Evolutionary conservation across 1,284 basidiomycete species (phyloP).

Genomic region (Tilletia indica): DNA sequence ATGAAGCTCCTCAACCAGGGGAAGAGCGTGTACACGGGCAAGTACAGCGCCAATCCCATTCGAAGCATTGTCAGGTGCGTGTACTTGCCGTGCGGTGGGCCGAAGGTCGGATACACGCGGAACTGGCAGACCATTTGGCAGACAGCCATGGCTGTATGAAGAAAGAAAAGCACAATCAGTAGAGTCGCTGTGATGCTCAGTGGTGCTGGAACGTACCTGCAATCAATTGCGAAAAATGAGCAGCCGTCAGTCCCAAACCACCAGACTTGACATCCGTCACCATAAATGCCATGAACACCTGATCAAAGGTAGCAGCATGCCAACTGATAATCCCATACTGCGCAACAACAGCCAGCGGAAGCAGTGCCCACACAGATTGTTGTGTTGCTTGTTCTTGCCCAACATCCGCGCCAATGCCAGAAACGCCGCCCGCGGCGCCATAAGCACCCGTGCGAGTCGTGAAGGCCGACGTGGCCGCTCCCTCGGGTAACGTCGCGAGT

Average conservation of each 20-base stretch:
- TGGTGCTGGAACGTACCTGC: slow-evolving; percentile 26
- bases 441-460: slow-evolving; percentile 19
- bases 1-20: slow-evolving; percentile 59
- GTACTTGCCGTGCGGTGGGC: slow-evolving; percentile 40
- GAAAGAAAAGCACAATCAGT: too few species aligned
- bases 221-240: slow-evolving; percentile 55
- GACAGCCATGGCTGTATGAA: slow-evolving; percentile 29
- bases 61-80: slow-evolving; percentile 54
- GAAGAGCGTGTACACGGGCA: slow-evolving; percentile 45
- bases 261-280: slow-evolving; percentile 52
- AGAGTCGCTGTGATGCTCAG: too few species aligned
- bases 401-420: slow-evolving; percentile 1
- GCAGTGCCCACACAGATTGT: slow-evolving; percentile 35
- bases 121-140: slow-evolving; percentile 45
- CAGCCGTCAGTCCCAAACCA: slow-evolving; percentile 52
- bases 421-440: not conserved
- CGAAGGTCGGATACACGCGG: slow-evolving; percentile 73
- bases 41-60: slow-evolving; percentile 37
- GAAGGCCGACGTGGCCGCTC: slow-evolving; percentile 21
- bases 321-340: slow-evolving; percentile 53
- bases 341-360: slow-evolving; percentile 51
- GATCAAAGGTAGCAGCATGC: slow-evolving; percentile 55
- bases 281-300: slow-evolving; percentile 56
- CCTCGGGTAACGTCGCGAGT: slow-evolving; percentile 2
- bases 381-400: not conserved